Percentiles rank a stretch among this genome's conserved stretches.
These are phyloP conservation scores for Rhodotorula sp. DNA, from an alignment of 1,284 basidiomycete genomes.

Conservation along the genomic window DNA sequence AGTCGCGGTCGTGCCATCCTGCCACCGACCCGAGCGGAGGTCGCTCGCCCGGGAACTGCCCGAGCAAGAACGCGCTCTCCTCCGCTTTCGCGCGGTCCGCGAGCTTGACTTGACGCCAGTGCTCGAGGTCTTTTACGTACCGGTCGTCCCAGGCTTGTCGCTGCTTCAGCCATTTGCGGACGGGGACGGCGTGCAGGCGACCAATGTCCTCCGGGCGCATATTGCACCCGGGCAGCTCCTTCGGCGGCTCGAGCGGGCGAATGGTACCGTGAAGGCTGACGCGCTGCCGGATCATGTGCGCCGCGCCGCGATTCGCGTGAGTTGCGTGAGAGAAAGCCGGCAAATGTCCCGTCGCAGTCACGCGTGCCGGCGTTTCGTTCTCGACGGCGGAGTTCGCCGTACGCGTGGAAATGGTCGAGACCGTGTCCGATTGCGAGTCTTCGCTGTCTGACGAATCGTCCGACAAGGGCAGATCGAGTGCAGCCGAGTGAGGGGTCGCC, in stretches of 20 bases:
- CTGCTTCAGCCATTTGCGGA: conserved; percentile 57
- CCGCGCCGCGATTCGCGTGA: background rate
- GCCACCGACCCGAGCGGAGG: conserved; percentile 65
- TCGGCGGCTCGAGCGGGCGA: conserved; percentile 71
- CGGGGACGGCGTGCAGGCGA: conserved; percentile 56
- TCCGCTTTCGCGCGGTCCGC: conserved; percentile 18
- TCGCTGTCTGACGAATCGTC: conserved; percentile 5
- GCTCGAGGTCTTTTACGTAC: conserved; percentile 49
- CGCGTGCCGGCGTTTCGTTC: conserved; percentile 1
- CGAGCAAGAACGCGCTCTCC: conserved; percentile 14
- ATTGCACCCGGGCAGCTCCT: conserved; percentile 64
- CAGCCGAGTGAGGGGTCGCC: background rate
- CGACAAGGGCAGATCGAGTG: background rate
- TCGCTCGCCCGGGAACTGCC: conserved; percentile 65
- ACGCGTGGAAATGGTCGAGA: background rate
- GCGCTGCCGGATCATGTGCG: conserved; percentile 77
- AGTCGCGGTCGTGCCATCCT: conserved; percentile 43
- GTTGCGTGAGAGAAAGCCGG: conserved; percentile 9
- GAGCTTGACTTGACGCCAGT: conserved; percentile 44
- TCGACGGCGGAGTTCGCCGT: background rate
- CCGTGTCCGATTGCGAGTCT: background rate
- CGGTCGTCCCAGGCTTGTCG: conserved; percentile 60
- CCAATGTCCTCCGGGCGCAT: conserved; percentile 62
- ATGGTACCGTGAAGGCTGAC: conserved; percentile 73
- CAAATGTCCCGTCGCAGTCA: conserved; percentile 19